These are phyloP conservation scores for Neurospora tetraspora DNA, from an alignment of 495 filamentous ascomycete genomes.

Conservation along the genomic window DNA sequence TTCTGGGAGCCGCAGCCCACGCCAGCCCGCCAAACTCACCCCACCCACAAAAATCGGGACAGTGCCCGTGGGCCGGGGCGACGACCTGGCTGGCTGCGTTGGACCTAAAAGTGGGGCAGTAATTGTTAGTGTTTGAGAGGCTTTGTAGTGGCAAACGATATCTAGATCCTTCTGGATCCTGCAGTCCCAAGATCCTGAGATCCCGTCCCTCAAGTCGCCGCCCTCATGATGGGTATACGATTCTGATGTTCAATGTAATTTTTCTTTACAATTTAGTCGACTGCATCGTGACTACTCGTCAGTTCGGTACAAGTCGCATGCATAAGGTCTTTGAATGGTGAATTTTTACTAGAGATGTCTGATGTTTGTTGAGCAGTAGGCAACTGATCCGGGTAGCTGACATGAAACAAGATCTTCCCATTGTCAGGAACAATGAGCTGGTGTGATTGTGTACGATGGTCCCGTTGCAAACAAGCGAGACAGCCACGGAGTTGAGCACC, in stretches of 20 bases:
- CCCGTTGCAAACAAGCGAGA: background rate
- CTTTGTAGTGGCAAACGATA: background rate
- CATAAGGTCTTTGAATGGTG: background rate
- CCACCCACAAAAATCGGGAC: background rate
- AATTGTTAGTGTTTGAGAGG: background rate
- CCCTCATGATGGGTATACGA: background rate
- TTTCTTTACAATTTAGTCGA: background rate
- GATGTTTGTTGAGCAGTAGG: background rate
- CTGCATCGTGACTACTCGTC: background rate
- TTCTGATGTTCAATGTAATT: background rate
- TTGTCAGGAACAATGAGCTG: background rate
- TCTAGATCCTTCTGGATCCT: background rate
- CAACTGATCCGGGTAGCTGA: background rate
- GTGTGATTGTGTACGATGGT: background rate
- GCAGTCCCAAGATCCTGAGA: background rate
- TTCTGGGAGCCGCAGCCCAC: background rate
- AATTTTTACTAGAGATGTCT: background rate
- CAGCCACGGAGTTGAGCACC: background rate
- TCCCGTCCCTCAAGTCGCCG: background rate
- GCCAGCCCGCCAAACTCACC: background rate
- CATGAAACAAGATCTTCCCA: background rate
- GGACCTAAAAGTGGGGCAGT: background rate
- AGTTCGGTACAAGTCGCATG: background rate
- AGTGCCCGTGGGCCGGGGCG: background rate
- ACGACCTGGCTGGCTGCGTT: background rate